Percentiles rank a stretch among this genome's conserved stretches.
Conservation (phyloP, 1,139 yeast species). For the Yamadazyma diospyri region DNA sequence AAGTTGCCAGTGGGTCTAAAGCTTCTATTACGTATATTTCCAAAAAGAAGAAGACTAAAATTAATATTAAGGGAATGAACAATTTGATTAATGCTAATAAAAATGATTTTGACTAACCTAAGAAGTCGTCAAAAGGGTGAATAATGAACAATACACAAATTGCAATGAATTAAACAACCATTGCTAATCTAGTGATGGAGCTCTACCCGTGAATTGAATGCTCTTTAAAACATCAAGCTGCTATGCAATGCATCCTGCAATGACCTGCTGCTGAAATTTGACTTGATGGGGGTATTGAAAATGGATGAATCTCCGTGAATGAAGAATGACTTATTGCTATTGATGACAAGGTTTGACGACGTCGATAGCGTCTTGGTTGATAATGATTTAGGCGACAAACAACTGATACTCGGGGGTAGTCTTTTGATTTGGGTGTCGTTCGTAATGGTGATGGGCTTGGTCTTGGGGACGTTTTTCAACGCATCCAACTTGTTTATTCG, state of each 20-base stretch:
- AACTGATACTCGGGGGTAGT: conserved; percentile 20
- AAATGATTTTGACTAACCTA: conserved; percentile 4
- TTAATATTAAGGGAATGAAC: conserved; percentile 5
- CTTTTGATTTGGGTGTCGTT: conserved; percentile 25
- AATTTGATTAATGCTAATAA: conserved; percentile 4
- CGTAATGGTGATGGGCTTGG: conserved; percentile 18
- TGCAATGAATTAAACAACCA: conserved; percentile 4
- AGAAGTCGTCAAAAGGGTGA: background rate
- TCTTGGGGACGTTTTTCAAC: conserved; percentile 17
- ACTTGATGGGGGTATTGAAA: conserved; percentile 38
- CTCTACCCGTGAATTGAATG: too few species aligned
- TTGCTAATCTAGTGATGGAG: conserved; percentile 1
- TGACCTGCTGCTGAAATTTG: conserved; percentile 29
- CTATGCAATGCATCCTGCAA: conserved; percentile 31
- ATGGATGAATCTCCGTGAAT: conserved; percentile 43
- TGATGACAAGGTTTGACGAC: conserved; percentile 45
- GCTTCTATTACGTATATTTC: conserved; percentile 58
- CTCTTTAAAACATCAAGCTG: conserved; percentile 7
- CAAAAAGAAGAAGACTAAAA: conserved; percentile 21
- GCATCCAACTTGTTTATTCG: conserved; percentile 7
- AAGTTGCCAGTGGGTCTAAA: conserved; percentile 53
- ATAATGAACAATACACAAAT: background rate
- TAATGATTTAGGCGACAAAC: conserved; percentile 3
- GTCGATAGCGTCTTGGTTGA: conserved; percentile 22
- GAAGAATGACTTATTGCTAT: conserved; percentile 42